Base-by-base conservation (phyloP, 2,329 filamentous ascomycete genomes). In the Cercospora sp. region DNA sequence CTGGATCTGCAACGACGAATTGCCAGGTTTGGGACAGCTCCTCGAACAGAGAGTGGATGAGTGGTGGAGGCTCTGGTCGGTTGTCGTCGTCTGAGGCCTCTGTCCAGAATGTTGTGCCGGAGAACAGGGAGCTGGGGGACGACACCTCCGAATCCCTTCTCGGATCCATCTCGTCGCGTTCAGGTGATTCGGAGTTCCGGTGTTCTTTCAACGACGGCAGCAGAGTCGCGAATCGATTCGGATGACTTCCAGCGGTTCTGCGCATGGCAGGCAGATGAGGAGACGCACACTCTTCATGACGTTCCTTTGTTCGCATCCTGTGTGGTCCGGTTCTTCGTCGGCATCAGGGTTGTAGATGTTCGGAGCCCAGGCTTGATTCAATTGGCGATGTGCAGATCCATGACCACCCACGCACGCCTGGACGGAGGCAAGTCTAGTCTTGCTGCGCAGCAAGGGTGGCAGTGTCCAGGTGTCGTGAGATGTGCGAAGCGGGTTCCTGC, bases 1-100 rank as follows among this genome's bases (percentile, higher is more conserved):
- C 66, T 0, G 85, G 82, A 68, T 89, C 87, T 0, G 82, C 84
- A 1, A 90, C 83, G 0, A 90, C 70, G 69, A 88, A 89, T 74
- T 89, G 87, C 85, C 85, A 89, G 12, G 87, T 87, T 16, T 80
- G 81, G 0, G 88, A 85, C 7, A 71, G 71, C 0, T 72, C 62
- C 66, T 85, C 83, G 68, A 75, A 81, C 3, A 76, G 57, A 5
- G 69, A 71, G 67, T 78, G 74, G 23, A 79, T 58, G 30, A 72
- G 64, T 8, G 71, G 71, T 30, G 65, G 55, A 9, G 67, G 64
- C 36, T 71, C 70, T 26, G 63, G 70, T 23, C 64, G 64, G 12
- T n/a, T 42, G 58, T 67, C 64, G 23, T 62, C 45, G 39, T 64
- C 61, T 10, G 59, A 63, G 16, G 64, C 39, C 33, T 63, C 63